phyloP scores from a whole-genome alignment of 2,329 filamentous ascomycete species.

The Aspergillus chevalieri region DNA sequence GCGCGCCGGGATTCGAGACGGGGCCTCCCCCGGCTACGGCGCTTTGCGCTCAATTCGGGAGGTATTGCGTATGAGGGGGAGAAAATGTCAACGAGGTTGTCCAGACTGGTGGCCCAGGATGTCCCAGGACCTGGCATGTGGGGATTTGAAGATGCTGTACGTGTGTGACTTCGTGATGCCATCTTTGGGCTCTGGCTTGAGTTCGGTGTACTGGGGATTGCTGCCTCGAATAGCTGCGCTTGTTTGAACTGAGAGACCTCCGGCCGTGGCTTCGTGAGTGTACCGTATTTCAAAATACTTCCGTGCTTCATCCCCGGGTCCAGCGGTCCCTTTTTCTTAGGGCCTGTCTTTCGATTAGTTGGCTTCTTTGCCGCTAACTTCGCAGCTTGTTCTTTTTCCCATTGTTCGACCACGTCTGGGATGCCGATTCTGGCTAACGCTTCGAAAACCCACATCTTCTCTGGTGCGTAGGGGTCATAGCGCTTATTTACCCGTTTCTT shows the following conservation, averaged over 20 bases:
- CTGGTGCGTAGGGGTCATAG: constrained; percentile 59
- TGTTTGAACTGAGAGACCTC: constrained; percentile 24
- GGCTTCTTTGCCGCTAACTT: constrained; percentile 24
- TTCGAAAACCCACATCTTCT: constrained; percentile 64
- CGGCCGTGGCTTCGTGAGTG: constrained; percentile 30
- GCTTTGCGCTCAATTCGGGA: constrained; percentile 14
- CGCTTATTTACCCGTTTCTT: constrained; percentile 29
- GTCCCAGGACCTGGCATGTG: constrained; percentile 1
- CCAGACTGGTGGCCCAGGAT: constrained; percentile 4
- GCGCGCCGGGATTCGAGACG: constrained; percentile 7
- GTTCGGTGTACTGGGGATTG: constrained; percentile 13
- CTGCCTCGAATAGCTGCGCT: constrained; percentile 24
- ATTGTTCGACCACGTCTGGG: constrained; percentile 59
- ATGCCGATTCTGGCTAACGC: constrained; percentile 58
- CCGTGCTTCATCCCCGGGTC: constrained; percentile 37
- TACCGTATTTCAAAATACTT: constrained; percentile 37
- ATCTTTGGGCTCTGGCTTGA: constrained; percentile 10
- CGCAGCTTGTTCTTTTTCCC: constrained; percentile 45
- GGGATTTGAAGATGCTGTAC: constrained; percentile 9
- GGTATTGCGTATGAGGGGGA: constrained; percentile 18
- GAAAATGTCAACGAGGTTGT: constrained; percentile 21
- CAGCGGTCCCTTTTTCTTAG: constrained; percentile 33
- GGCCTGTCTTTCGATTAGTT: constrained; percentile 19
- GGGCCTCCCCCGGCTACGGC: constrained; percentile 11
- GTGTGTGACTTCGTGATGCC: neutral